Evolutionary conservation across 2,329 filamentous ascomycete genomes (phyloP).

Genomic region (Fusarium setosum): DNA sequence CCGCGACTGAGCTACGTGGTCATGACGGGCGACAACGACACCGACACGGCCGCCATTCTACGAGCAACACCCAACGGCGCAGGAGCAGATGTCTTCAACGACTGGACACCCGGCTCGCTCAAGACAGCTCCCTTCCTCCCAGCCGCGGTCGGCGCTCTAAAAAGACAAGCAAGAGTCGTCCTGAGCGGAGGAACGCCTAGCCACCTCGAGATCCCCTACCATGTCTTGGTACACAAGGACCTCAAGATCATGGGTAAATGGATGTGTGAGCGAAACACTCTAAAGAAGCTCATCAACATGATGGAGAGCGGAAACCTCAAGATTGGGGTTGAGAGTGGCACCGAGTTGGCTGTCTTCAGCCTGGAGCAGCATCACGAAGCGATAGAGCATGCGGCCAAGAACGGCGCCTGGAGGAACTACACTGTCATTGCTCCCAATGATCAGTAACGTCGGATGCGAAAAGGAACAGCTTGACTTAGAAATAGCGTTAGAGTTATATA

Average conservation of each 20-base stretch:
- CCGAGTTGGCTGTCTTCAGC: not conserved
- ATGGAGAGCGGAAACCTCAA: slow-evolving; percentile 4
- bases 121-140: not conserved
- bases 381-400: slow-evolving; percentile 1
- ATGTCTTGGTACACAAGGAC: slow-evolving; percentile 3
- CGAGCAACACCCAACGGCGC: slow-evolving; percentile 5
- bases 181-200: not conserved
- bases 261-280: slow-evolving; percentile 1
- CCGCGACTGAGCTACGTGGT: slow-evolving; percentile 3
- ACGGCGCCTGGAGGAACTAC: slow-evolving; percentile 6
- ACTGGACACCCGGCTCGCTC: slow-evolving; percentile 1
- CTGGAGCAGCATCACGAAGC: slow-evolving; percentile 5
- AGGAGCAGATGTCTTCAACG: slow-evolving; percentile 6
- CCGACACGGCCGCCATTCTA: not conserved
- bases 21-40: slow-evolving; percentile 10
- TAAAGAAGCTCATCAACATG: slow-evolving; percentile 7
- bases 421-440: not conserved
- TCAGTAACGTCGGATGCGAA: not conserved
- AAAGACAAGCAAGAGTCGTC: slow-evolving; percentile 7
- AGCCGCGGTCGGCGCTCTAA: slow-evolving; percentile 1
- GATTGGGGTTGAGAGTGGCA: slow-evolving; percentile 3
- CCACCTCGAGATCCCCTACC: slow-evolving; percentile 6
- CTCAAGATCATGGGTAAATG: slow-evolving; percentile 17
- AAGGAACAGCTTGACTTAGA: not conserved
- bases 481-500: not conserved